phyloP scores from a whole-genome alignment of 257 asterid genomes.

The Lycium ferocissimum region DNA sequence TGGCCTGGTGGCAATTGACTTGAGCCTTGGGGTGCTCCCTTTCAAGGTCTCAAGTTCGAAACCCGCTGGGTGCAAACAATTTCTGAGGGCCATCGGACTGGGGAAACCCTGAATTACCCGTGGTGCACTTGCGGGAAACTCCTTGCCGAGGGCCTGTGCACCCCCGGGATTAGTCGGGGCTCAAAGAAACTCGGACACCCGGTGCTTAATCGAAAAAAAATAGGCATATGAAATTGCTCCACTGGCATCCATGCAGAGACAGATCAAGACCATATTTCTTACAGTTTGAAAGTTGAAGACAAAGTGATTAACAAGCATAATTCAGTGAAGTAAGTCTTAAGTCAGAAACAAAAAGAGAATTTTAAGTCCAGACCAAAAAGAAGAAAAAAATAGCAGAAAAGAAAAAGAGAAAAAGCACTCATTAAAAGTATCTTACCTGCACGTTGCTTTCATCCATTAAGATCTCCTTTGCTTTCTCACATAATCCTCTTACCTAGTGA shows the following conservation, averaged over 20 bases:
- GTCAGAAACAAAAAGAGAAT: not conserved
- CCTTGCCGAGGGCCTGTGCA: no score
- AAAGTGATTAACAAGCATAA: not conserved
- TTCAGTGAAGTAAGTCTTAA: not conserved
- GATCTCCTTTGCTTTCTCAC: slow-evolving; percentile 81
- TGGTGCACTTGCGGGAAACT: no score
- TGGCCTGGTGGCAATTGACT: no score
- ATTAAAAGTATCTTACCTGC: slow-evolving; percentile 51
- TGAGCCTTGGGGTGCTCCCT: no score
- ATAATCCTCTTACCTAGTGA: slow-evolving; percentile 65
- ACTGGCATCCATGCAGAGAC: not conserved
- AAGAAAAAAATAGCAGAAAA: not conserved
- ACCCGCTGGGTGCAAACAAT: no score
- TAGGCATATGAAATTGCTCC: not conserved
- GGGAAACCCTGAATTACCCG: no score
- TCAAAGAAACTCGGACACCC: no score
- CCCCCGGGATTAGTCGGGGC: no score
- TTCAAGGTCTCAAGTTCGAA: no score
- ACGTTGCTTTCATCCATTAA: slow-evolving; percentile 81
- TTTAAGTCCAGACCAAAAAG: not conserved
- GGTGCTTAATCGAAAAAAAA: no score
- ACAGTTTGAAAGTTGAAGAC: not conserved
- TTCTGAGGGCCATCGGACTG: no score
- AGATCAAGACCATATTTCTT: not conserved
- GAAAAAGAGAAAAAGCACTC: not conserved